phyloP scores from a whole-genome alignment of 1,284 basidiomycete genomes.

The Schizophyllum commune region DNA sequence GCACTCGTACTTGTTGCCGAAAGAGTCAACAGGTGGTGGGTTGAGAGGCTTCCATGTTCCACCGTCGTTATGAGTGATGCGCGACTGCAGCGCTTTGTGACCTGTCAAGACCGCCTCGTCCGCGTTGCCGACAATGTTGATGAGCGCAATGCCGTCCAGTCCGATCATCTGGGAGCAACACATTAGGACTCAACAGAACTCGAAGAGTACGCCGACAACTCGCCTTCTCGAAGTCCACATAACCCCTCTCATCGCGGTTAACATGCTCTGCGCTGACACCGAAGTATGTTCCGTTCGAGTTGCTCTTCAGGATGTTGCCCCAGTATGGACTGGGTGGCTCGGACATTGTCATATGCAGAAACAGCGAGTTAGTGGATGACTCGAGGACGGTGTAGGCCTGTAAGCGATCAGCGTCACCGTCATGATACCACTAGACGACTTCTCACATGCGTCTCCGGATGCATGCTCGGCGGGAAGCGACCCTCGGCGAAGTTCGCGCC shows the following conservation, averaged over 20 bases:
- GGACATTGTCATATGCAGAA: slow-evolving; percentile 93
- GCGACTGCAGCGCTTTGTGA: slow-evolving; percentile 72
- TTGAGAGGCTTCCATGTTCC: slow-evolving; percentile 81
- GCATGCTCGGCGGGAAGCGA: slow-evolving; percentile 85
- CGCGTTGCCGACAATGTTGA: slow-evolving; percentile 86
- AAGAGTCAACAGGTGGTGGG: slow-evolving; percentile 74
- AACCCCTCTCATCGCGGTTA: slow-evolving; percentile 83
- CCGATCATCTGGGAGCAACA: slow-evolving; percentile 58
- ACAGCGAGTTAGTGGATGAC: slow-evolving; percentile 88
- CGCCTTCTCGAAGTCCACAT: slow-evolving; percentile 92
- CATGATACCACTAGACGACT: background rate
- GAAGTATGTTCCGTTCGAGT: slow-evolving; percentile 97
- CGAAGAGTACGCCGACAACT: background rate
- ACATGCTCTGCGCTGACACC: slow-evolving; percentile 80
- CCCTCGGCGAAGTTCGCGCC: slow-evolving; percentile 80
- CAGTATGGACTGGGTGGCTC: slow-evolving; percentile 68
- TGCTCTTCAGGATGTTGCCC: slow-evolving; percentile 93
- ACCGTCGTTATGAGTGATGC: slow-evolving; percentile 98
- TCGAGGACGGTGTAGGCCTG: slow-evolving; percentile 93
- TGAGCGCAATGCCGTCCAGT: slow-evolving; percentile 89
- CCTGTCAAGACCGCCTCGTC: slow-evolving; percentile 68
- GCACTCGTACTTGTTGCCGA: slow-evolving; percentile 73
- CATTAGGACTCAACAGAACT: background rate
- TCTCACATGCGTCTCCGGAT: slow-evolving; percentile 78
- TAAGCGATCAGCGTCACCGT: background rate